phyloP scores from a whole-genome alignment of 345 rosid genomes.

The Ceriops decandra region DNA sequence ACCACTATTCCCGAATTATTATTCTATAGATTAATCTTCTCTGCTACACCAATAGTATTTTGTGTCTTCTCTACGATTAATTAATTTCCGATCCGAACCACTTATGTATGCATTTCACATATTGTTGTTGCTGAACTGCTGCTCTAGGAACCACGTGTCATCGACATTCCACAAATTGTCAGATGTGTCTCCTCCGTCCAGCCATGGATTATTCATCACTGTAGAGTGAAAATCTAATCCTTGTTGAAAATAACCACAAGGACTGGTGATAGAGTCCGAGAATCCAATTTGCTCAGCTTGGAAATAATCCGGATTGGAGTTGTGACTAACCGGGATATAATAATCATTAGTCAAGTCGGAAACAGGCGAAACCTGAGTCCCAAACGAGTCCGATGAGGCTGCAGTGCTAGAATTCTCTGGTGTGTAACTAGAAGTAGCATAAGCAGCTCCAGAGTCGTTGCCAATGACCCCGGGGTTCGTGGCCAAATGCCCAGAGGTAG shows the following conservation, averaged over 20 bases:
- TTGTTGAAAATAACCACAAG: slow-evolving; percentile 39
- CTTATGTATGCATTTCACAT: slow-evolving; percentile 24
- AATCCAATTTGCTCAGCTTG: slow-evolving; percentile 37
- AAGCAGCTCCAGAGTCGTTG: slow-evolving; percentile 22
- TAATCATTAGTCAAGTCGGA: slow-evolving; percentile 59
- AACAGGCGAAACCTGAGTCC: slow-evolving; percentile 49
- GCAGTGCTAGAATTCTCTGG: slow-evolving; percentile 68
- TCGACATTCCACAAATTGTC: slow-evolving; percentile 76
- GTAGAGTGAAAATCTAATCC: slow-evolving; percentile 43
- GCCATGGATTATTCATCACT: slow-evolving; percentile 52
- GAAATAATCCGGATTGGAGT: slow-evolving; percentile 50
- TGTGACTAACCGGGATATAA: slow-evolving; percentile 38
- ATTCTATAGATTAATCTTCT: slow-evolving; percentile 2
- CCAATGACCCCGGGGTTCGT: slow-evolving; percentile 18
- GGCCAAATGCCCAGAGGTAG: slow-evolving; percentile 20
- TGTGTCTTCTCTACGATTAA: slow-evolving; percentile 7
- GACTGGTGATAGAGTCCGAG: slow-evolving; percentile 44
- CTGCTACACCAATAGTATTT: background rate
- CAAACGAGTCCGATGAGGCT: slow-evolving; percentile 58
- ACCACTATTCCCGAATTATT: background rate
- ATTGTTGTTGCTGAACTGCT: slow-evolving; percentile 42
- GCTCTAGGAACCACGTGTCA: slow-evolving; percentile 60
- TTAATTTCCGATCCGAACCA: slow-evolving; percentile 1
- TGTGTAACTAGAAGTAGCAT: slow-evolving; percentile 30
- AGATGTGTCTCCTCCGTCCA: slow-evolving; percentile 44